phyloP scores from a whole-genome alignment of 1,139 yeast species.

The Nematodospora anomalae region DNA sequence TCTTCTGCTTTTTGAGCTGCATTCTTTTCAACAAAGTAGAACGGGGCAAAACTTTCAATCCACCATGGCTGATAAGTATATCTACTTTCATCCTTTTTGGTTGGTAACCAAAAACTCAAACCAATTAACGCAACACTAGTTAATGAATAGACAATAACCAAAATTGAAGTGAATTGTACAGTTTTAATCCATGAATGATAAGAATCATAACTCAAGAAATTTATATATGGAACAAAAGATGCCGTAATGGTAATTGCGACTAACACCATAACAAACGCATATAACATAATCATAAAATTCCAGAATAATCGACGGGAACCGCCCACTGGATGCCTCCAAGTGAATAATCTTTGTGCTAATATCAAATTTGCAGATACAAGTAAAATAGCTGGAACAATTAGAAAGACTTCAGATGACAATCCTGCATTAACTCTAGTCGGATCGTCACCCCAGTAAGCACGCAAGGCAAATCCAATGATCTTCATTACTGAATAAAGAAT shows the following conservation, averaged over 20 bases:
- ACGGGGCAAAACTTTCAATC: conserved; percentile 45
- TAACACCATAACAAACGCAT: conserved; percentile 30
- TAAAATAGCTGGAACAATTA: conserved; percentile 34
- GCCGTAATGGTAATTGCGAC: conserved; percentile 35
- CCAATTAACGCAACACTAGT: conserved; percentile 37
- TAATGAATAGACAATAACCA: conserved; percentile 35
- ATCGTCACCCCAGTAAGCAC: conserved; percentile 33
- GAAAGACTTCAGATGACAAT: conserved; percentile 33
- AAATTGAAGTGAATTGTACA: conserved; percentile 31
- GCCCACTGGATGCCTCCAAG: conserved; percentile 51
- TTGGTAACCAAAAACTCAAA: conserved; percentile 43
- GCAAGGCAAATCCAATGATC: conserved; percentile 31
- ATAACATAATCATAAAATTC: conserved; percentile 33
- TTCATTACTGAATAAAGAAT: conserved; percentile 28
- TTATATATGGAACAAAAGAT: conserved; percentile 35
- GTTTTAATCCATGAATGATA: conserved; percentile 28
- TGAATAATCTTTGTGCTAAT: conserved; percentile 43
- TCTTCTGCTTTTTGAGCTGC: conserved; percentile 44
- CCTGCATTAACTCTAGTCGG: conserved; percentile 29
- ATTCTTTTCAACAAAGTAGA: conserved; percentile 39
- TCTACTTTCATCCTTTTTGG: conserved; percentile 44
- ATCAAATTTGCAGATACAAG: conserved; percentile 40
- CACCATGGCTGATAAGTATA: conserved; percentile 52
- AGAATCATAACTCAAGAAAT: conserved; percentile 25
- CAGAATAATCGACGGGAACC: conserved; percentile 41